Evolutionary conservation across 148 eudicot genomes (phyloP).

Genomic region (Vaccinium myrtillus): DNA sequence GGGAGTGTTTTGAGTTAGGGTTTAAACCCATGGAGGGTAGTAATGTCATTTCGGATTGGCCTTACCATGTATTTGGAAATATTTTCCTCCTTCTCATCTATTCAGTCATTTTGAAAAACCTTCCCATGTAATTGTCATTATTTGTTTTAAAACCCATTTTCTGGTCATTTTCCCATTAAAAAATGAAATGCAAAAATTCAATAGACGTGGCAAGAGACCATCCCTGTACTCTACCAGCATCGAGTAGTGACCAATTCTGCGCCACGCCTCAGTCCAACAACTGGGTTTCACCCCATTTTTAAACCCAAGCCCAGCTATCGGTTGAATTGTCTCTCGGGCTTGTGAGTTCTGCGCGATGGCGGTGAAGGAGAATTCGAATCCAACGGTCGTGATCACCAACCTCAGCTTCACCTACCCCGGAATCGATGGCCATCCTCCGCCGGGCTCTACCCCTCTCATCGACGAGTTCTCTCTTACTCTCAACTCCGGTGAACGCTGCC

Average conservation of each 20-base stretch:
- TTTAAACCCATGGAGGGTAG: no score
- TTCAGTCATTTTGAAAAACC: no score
- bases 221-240: neutral
- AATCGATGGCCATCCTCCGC: slow-evolving; percentile 96
- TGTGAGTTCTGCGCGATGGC: slow-evolving; percentile 11
- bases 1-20: no score
- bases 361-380: slow-evolving; percentile 33
- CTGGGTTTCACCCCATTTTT: neutral
- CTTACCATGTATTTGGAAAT: no score
- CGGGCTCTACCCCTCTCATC: slow-evolving; percentile 81
- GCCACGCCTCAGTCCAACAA: neutral
- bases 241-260: neutral
- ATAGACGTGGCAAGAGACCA: neutral
- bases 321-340: neutral
- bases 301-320: neutral
- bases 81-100: no score
- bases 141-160: no score
- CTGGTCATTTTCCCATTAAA: no score
- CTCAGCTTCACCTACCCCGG: slow-evolving; percentile 94
- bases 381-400: slow-evolving; percentile 60
- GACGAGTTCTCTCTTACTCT: slow-evolving; percentile 60
- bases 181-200: no score
- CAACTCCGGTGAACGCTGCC: slow-evolving; percentile 64
- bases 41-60: no score
- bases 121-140: no score